Evolutionary conservation across 2,329 filamentous ascomycete genomes (phyloP).

Genomic region (Ophiocordyceps camponoti-saundersi): DNA sequence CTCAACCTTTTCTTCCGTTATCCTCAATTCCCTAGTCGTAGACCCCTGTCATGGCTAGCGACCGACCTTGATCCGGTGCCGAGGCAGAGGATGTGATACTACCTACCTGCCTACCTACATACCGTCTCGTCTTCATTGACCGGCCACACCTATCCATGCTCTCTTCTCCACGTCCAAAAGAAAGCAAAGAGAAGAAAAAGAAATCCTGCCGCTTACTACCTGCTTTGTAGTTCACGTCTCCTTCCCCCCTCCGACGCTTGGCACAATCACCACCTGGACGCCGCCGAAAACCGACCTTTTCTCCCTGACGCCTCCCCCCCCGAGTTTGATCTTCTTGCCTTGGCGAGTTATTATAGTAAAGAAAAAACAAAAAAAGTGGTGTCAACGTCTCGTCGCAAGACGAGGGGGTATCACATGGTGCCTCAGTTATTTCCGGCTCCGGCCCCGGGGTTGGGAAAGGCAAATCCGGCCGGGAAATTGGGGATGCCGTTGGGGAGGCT

Average conservation of each 20-base stretch:
- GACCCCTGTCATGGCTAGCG: no score
- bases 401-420: slow-evolving; percentile 1
- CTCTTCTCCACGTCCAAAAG: background rate
- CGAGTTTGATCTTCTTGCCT: no score
- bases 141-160: background rate
- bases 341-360: background rate
- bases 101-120: no score
- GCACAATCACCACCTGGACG: background rate
- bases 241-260: background rate
- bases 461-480: slow-evolving; percentile 21
- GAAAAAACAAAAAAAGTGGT: no score
- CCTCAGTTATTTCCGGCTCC: slow-evolving; percentile 2
- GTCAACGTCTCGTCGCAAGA: background rate
- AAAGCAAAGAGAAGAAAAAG: background rate
- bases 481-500: slow-evolving; percentile 25
- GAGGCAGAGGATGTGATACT: background rate
- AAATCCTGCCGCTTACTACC: background rate
- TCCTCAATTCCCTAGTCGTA: no score
- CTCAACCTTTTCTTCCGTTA: no score
- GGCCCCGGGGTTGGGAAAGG: slow-evolving; percentile 12
- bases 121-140: background rate
- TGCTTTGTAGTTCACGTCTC: no score
- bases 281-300: background rate
- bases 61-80: background rate
- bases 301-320: background rate